Evolutionary conservation across 371 early-diverging fungal genomes (phyloP).

Genomic region (Mucor circinelloides): DNA sequence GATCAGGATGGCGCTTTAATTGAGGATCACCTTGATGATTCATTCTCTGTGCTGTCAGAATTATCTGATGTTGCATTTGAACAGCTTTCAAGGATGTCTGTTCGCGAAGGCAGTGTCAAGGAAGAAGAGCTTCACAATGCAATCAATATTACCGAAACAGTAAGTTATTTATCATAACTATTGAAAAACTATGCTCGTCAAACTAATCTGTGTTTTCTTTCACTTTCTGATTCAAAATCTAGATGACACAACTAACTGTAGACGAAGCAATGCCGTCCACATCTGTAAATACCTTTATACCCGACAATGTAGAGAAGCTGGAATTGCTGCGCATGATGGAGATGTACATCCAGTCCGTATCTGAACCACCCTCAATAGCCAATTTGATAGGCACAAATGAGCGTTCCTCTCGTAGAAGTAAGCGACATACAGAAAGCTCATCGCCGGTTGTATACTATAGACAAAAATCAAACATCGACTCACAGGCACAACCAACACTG

Average conservation of each 20-base stretch:
- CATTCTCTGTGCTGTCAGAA: neutral
- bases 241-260: neutral
- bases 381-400: neutral
- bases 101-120: neutral
- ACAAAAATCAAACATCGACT: neutral
- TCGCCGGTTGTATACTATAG: neutral
- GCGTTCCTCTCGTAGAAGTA: neutral
- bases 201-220: neutral
- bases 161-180: neutral
- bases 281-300: slow-evolving; percentile 11
- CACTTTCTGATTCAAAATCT: neutral
- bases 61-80: neutral
- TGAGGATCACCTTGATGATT: neutral
- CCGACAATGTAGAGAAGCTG: neutral
- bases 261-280: neutral
- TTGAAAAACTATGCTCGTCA: too few relatives aligned
- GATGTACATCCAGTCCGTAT: slow-evolving; percentile 11
- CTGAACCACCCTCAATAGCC: neutral
- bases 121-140: neutral
- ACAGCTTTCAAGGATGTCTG: neutral
- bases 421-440: neutral
- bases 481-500: neutral
- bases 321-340: slow-evolving; percentile 10
- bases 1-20: neutral
- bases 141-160: neutral